Evolutionary conservation across 2,329 filamentous ascomycete species (phyloP).

Genomic region (Aaosphaeria pasadenensis): DNA sequence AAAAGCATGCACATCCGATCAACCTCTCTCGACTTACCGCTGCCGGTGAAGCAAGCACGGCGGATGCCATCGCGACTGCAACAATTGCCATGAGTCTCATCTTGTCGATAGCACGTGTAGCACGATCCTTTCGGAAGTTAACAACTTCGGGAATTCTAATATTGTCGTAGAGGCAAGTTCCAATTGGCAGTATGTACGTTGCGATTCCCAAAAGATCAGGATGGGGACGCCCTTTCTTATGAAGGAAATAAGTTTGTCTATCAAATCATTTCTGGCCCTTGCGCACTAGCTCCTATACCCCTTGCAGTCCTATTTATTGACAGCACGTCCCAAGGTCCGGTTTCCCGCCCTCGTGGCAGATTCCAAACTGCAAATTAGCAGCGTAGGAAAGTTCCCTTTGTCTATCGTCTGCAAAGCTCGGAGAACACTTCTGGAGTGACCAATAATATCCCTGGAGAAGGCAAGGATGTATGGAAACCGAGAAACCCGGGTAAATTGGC

Average conservation of each 20-base stretch:
- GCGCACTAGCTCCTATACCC: neutral
- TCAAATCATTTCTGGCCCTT: constrained; percentile 13
- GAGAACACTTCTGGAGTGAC: constrained; percentile 3
- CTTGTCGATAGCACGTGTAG: neutral
- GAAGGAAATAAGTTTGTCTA: constrained; percentile 8
- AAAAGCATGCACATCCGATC: neutral
- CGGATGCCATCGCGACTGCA: constrained; percentile 12
- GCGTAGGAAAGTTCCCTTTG: no score
- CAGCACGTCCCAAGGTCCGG: constrained; percentile 6
- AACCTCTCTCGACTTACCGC: constrained; percentile 10
- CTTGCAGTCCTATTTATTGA: constrained; percentile 1
- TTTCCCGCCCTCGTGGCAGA: constrained; percentile 21
- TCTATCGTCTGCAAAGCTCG: neutral
- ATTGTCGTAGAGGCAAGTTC: no score
- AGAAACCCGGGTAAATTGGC: constrained; percentile 8
- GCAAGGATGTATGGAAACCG: constrained; percentile 1
- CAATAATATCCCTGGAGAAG: constrained; percentile 1
- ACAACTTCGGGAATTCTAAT: neutral
- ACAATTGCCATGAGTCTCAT: constrained; percentile 27
- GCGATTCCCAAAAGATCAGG: neutral
- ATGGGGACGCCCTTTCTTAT: constrained; percentile 7
- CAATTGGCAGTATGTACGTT: no score
- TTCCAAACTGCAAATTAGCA: no score
- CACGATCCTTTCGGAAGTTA: neutral
- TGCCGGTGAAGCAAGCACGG: constrained; percentile 17